Conservation (phyloP, 257 asterid species). For the Phtheirospermum japonicum region DNA sequence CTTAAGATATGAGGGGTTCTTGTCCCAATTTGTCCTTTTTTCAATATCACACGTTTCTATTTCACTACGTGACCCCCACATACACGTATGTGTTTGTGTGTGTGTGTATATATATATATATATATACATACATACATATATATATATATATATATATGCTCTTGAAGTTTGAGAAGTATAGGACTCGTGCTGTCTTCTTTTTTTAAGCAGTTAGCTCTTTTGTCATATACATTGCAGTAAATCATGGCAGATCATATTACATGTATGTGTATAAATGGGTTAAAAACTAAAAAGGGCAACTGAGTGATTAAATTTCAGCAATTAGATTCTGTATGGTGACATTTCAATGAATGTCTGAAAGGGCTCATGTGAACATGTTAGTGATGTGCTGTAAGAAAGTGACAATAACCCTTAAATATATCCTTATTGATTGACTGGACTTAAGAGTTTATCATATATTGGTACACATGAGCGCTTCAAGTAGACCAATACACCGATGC, state of each 20-base stretch:
- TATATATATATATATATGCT: too few species aligned
- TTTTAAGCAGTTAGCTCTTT: not conserved
- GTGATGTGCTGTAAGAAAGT: not conserved
- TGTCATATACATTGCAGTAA: not conserved
- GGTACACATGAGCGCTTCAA: constrained; percentile 42
- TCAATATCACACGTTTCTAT: constrained; percentile 30
- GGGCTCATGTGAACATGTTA: not conserved
- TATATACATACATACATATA: too few species aligned
- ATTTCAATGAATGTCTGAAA: constrained; percentile 3
- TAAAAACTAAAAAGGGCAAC: not conserved
- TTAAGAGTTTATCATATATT: too few species aligned
- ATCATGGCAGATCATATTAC: too few species aligned
- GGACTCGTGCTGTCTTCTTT: too few species aligned
- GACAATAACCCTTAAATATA: not conserved
- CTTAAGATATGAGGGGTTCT: not conserved
- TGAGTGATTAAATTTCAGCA: not conserved
- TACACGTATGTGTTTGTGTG: not conserved
- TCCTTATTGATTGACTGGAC: too few species aligned
- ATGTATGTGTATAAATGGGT: not conserved
- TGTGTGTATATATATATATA: too few species aligned
- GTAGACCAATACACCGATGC: constrained; percentile 62
- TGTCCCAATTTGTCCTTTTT: constrained; percentile 35
- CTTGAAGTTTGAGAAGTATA: not conserved
- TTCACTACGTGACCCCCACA: not conserved
- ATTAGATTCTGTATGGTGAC: not conserved